Conservation (phyloP, 78 protist species). For the Diacronema lutheri region DNA sequence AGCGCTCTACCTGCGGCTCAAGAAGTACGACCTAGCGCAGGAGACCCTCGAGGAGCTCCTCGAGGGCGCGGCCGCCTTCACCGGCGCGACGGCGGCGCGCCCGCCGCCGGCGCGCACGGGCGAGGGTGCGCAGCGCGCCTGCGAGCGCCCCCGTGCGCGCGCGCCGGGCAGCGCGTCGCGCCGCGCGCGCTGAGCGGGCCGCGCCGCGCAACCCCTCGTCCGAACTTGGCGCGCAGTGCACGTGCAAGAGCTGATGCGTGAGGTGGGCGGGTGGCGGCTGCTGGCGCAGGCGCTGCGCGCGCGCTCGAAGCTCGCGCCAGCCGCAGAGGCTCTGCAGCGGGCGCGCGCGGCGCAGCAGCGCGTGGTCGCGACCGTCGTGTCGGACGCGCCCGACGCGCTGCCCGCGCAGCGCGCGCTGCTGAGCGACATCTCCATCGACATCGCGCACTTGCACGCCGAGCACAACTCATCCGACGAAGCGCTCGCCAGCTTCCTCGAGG, state of each 20-base stretch:
- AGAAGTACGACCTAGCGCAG: constrained; percentile 23
- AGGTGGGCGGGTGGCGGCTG: neutral
- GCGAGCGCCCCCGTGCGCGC: too few species aligned
- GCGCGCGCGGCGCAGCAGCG: neutral
- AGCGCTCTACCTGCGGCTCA: constrained; percentile 47
- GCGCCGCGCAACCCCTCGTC: too few species aligned
- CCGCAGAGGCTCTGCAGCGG: neutral
- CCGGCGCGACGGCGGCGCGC: neutral
- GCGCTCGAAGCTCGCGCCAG: neutral
- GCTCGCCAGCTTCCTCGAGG: constrained; percentile 33
- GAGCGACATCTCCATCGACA: constrained; percentile 14
- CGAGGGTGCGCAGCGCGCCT: neutral
- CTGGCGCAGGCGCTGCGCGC: neutral
- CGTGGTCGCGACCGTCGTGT: neutral
- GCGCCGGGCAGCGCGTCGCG: too few species aligned
- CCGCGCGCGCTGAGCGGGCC: too few species aligned
- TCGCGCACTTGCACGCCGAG: constrained; percentile 37
- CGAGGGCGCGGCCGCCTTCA: constrained; percentile 5
- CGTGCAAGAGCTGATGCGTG: neutral
- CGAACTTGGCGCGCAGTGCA: too few species aligned
- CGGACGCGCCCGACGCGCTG: constrained; percentile 36
- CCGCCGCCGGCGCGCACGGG: neutral
- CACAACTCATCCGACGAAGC: constrained; percentile 21
- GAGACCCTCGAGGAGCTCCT: neutral
- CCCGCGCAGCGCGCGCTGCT: neutral